These are phyloP conservation scores for Wickerhamiella hasegawae DNA, from an alignment of 805 yeast species.

Conservation along the genomic window DNA sequence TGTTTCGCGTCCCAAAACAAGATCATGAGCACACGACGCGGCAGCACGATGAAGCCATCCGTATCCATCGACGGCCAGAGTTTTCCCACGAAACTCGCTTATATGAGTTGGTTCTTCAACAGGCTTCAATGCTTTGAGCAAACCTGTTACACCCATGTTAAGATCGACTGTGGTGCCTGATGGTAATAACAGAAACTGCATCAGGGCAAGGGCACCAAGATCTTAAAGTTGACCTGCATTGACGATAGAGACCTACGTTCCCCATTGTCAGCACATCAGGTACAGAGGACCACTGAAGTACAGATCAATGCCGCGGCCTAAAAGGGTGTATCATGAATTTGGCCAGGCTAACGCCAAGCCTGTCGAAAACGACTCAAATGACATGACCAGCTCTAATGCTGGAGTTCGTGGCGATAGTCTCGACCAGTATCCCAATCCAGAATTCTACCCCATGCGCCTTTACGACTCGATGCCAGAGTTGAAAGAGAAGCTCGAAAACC, in stretches of 20 bases:
- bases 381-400: not conserved
- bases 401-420: not conserved
- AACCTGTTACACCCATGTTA: constrained; percentile 64
- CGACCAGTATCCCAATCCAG: not conserved
- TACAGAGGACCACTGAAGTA: too few relatives aligned
- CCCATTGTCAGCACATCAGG: too few relatives aligned
- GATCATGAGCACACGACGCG: constrained; percentile 66
- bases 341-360: too few relatives aligned
- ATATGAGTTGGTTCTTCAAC: constrained; percentile 48
- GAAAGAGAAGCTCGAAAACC: not conserved
- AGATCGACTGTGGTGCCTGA: too few relatives aligned
- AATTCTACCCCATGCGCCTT: not conserved
- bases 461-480: not conserved
- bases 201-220: too few relatives aligned
- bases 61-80: constrained; percentile 86
- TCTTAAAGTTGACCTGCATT: too few relatives aligned
- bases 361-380: not conserved
- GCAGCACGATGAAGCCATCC: constrained; percentile 92
- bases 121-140: constrained; percentile 62
- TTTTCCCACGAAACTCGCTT: constrained; percentile 49
- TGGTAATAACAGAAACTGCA: too few relatives aligned
- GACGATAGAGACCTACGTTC: too few relatives aligned
- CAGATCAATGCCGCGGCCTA: not conserved
- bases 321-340: not conserved
- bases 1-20: constrained; percentile 58